phyloP scores from a whole-genome alignment of 257 asterid species.

The Rubia yunnanensis region DNA sequence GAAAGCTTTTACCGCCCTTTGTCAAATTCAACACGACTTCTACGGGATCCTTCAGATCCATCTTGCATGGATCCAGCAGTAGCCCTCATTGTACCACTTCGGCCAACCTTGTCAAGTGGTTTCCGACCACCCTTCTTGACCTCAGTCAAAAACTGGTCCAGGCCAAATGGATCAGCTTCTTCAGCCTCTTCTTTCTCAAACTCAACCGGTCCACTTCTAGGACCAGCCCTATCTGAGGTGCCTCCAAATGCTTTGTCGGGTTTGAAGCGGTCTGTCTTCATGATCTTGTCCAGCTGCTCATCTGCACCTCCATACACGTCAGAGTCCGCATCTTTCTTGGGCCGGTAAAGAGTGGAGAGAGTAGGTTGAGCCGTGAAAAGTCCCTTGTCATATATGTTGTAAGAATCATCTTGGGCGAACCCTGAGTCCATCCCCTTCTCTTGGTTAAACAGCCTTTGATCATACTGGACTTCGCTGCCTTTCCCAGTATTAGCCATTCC shows the following conservation, averaged over 20 bases:
- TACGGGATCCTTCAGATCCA: constrained; percentile 31
- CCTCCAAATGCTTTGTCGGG: constrained; percentile 68
- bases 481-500: constrained; percentile 68
- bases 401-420: constrained; percentile 67
- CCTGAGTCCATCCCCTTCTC: constrained; percentile 94
- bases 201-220: constrained; percentile 75
- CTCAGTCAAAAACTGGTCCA: constrained; percentile 79
- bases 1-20: constrained; percentile 22
- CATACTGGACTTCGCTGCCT: constrained; percentile 80
- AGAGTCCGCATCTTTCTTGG: constrained; percentile 70
- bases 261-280: constrained; percentile 80
- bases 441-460: constrained; percentile 80
- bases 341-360: constrained; percentile 65
- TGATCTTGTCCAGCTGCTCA: constrained; percentile 76
- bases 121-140: constrained; percentile 86
- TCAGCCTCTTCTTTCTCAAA: constrained; percentile 59
- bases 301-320: constrained; percentile 85
- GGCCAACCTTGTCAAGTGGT: constrained; percentile 71
- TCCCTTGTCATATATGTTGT: constrained; percentile 77
- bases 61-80: constrained; percentile 41
- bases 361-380: constrained; percentile 63
- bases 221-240: constrained; percentile 56
- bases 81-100: constrained; percentile 42
- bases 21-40: constrained; percentile 33
- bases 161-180: constrained; percentile 89